These are phyloP conservation scores for Pinus taeda DNA, from an alignment of 75 land plant genomes.

Conservation along the genomic window DNA sequence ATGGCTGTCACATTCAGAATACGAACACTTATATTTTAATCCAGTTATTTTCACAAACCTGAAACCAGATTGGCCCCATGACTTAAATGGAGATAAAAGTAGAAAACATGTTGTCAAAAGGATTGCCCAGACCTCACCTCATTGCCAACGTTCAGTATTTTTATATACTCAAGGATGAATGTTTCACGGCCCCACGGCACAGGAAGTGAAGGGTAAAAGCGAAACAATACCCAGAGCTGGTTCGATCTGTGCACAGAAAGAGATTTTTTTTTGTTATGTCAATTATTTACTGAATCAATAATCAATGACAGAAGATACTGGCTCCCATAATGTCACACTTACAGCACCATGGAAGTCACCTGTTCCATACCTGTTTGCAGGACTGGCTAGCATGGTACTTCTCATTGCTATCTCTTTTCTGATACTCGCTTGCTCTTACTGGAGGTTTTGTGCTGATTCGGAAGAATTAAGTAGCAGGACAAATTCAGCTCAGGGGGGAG, in stretches of 20 bases:
- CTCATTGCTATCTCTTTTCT: constrained; percentile 11
- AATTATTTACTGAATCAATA: not conserved
- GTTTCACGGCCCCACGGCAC: not conserved
- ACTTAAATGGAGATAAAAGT: not conserved
- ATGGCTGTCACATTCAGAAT: not conserved
- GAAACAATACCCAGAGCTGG: not conserved
- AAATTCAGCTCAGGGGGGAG: not conserved
- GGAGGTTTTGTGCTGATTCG: not conserved
- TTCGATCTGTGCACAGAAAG: too few relatives aligned
- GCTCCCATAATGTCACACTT: not conserved
- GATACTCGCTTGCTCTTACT: constrained; percentile 15
- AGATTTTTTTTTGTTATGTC: not conserved
- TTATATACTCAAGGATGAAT: not conserved
- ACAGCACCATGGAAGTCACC: constrained; percentile 12
- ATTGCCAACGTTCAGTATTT: not conserved
- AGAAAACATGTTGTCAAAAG: not conserved
- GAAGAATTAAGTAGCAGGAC: not conserved
- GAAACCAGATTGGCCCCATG: not conserved
- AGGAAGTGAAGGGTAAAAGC: not conserved
- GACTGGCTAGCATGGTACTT: constrained; percentile 16
- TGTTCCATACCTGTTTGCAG: constrained; percentile 16
- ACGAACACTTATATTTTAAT: not conserved
- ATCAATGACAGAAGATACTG: not conserved
- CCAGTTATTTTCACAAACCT: not conserved
- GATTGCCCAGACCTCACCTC: not conserved